Evolutionary conservation across 1,284 basidiomycete genomes (phyloP), one percentile per base, ranked within the genome.

Genomic region (Meripilus lineatus): DNA sequence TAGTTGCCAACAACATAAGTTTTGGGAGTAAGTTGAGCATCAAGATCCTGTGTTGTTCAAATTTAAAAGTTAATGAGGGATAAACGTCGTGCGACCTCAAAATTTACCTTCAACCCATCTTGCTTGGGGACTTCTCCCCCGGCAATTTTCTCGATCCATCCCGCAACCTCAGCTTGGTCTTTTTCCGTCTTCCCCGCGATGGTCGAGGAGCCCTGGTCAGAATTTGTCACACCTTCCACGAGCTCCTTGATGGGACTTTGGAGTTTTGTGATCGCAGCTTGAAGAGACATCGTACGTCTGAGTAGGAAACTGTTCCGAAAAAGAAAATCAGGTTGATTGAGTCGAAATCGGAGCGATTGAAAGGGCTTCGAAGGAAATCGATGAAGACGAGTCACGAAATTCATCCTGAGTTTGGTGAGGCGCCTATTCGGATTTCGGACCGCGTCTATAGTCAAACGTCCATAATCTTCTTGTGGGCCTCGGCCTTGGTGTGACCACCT

Each of bases 1-100:
- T 84, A 77, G 61, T 86, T 89, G 60, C 76, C 77, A 53, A 91
- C 85, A 54, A 92, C 66, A 63, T 89, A 95, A 25, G 91, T 94
- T 55, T 83, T 74, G 18, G 87, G 81, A 18, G 77, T 69, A 44
- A 96, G 73, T 45, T 81, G 67, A n/a, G 75, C 67, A 61, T 93
- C 80, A 50, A 94, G 69, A 26, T 77, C 74, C 90, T 94, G 54
- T 48, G 23, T 45, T 32, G 49, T 49, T 42, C 38, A 51, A 35
- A 44, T 18, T 21, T 8, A 30, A 8, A 30, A n/a, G 8, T 8
- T 23, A 11, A 14, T 25, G 17, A 48, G 34, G 38, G 7, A 23
- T 7, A n/a, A 20, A 25, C 14, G 22, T 28, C 32, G 44, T 25
- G 36, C 13, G 18, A 42, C 20, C 4, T 7, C 18, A 22, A 36